Conservation (phyloP, 192 early-diverging fungal species). For the Podila minutissima region DNA sequence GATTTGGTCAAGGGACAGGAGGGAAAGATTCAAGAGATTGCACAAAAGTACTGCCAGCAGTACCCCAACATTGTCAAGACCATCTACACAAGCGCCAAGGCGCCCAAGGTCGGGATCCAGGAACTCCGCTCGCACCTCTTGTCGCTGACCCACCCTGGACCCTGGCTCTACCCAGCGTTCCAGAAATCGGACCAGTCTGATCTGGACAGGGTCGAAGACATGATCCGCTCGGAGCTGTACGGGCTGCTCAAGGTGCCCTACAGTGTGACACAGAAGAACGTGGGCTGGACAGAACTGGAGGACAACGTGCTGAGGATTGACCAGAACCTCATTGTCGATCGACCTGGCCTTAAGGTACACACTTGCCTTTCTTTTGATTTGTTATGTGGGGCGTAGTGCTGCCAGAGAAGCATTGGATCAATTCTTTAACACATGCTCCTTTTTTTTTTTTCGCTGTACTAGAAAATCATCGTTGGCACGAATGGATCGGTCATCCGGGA, state of each 20-base stretch:
- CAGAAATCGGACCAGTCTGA: constrained; percentile 64
- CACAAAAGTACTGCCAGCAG: constrained; percentile 27
- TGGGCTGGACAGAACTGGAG: constrained; percentile 60
- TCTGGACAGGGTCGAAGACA: constrained; percentile 64
- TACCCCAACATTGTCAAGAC: constrained; percentile 54
- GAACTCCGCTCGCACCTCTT: constrained; percentile 42
- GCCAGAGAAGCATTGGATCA: too few species aligned
- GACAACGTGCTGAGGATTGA: constrained; percentile 61
- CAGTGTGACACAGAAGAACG: constrained; percentile 62
- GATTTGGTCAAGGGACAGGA: constrained; percentile 53
- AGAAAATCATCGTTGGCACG: constrained; percentile 66
- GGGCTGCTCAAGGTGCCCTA: constrained; percentile 65
- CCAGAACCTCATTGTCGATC: constrained; percentile 63
- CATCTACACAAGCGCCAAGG: constrained; percentile 26
- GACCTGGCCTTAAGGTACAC: constrained; percentile 41
- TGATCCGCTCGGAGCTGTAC: constrained; percentile 68
- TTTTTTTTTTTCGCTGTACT: background rate
- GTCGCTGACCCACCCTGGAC: constrained; percentile 40
- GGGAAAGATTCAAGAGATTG: constrained; percentile 42
- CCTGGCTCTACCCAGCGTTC: constrained; percentile 60
- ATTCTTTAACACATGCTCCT: background rate
- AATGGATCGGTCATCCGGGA: constrained; percentile 56
- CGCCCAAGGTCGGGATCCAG: constrained; percentile 18
- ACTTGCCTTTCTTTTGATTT: background rate
- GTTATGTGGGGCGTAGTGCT: background rate